Evolutionary conservation across 1,139 yeast genomes (phyloP).

Genomic region (Diutina scorzettiae): DNA sequence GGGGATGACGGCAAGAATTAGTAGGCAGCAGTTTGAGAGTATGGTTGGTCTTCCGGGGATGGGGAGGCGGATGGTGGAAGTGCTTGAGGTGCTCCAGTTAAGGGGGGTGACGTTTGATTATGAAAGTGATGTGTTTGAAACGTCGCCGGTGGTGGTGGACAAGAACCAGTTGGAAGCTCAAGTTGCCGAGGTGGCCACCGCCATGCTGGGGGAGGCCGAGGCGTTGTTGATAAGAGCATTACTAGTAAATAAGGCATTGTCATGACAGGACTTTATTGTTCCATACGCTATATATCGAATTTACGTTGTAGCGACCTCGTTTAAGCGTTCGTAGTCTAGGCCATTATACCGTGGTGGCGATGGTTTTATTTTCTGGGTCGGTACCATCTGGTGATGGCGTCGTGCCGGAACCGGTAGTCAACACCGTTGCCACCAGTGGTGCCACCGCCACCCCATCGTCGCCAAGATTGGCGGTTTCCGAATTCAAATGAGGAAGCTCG

Average conservation of each 20-base stretch:
- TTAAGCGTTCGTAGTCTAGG: no score
- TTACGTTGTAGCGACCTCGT: no score
- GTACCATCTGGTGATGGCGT: no score
- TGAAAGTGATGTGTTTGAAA: background rate
- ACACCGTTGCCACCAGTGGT: no score
- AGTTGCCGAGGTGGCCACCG: background rate
- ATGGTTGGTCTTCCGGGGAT: background rate
- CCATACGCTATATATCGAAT: no score
- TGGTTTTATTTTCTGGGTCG: no score
- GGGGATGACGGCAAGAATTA: background rate
- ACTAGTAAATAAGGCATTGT: background rate
- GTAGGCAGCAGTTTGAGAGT: background rate
- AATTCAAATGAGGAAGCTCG: background rate
- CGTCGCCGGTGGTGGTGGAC: background rate
- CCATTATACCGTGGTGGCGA: no score
- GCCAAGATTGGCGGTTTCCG: no score
- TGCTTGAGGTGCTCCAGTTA: background rate
- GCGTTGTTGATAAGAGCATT: slow-evolving; percentile 2
- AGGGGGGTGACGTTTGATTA: background rate
- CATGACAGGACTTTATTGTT: no score
- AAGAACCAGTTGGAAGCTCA: background rate
- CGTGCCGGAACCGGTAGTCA: no score
- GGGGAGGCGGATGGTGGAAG: background rate
- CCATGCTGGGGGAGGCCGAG: slow-evolving; percentile 1
- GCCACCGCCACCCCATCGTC: no score